Percentiles rank a stretch among this genome's conserved stretches.
These are phyloP conservation scores for Jamesozyma lodderae DNA, from an alignment of 805 yeast genomes.

Conservation along the genomic window DNA sequence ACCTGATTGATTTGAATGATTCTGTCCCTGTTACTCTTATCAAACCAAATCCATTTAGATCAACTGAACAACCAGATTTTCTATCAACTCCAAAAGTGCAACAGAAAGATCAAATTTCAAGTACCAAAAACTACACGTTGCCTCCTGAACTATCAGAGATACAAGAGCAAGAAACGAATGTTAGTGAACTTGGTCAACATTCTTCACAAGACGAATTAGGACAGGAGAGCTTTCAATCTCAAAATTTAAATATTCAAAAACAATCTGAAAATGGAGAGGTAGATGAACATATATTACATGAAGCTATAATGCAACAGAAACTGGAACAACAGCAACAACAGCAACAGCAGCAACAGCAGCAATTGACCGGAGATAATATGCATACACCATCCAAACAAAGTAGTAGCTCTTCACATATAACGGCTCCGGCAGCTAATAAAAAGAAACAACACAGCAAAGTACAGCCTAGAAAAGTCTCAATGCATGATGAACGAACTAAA, in stretches of 20 bases:
- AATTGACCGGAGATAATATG: too few relatives aligned
- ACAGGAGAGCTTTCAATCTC: too few relatives aligned
- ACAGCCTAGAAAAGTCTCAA: slow-evolving; percentile 1
- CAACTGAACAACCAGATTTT: slow-evolving; percentile 25
- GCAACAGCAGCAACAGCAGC: too few relatives aligned
- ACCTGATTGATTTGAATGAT: slow-evolving; percentile 32
- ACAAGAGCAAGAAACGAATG: slow-evolving; percentile 1
- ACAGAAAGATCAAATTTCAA: not conserved
- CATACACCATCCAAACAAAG: too few relatives aligned
- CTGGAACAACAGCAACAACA: too few relatives aligned
- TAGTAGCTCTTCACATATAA: too few relatives aligned
- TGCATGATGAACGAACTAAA: not conserved
- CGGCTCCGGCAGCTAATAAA: too few relatives aligned
- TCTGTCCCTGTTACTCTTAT: slow-evolving; percentile 5
- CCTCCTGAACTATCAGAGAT: slow-evolving; percentile 2
- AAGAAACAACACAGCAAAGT: not conserved
- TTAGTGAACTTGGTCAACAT: too few relatives aligned
- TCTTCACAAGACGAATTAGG: not conserved
- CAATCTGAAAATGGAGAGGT: too few relatives aligned
- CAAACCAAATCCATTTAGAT: not conserved
- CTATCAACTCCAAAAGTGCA: slow-evolving; percentile 21
- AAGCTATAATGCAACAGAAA: too few relatives aligned
- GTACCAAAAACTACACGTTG: not conserved
- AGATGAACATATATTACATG: too few relatives aligned
- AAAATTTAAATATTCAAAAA: too few relatives aligned